A percentile compares a stretch with the other conserved stretches of the same genome.
These are phyloP conservation scores for Erodium trifolium DNA, from an alignment of 441 rosid genomes.

Conservation along the genomic window DNA sequence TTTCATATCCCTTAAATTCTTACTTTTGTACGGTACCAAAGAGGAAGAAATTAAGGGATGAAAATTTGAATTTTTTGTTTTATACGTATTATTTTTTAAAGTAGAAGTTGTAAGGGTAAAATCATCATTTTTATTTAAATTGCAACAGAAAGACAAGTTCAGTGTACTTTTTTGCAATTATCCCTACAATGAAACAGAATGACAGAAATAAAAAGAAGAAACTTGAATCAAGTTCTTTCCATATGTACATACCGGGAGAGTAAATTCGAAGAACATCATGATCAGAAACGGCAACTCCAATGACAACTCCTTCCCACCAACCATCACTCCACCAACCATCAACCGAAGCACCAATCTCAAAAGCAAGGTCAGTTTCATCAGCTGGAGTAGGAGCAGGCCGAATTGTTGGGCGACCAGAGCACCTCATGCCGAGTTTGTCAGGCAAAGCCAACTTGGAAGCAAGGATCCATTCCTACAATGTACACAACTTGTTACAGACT, in stretches of 20 bases:
- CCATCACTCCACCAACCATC: slow-evolving; percentile 99
- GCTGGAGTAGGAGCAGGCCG: slow-evolving; percentile 53
- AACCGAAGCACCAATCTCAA: slow-evolving; percentile 58
- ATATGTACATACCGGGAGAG: slow-evolving; percentile 58
- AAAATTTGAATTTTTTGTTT: too few relatives aligned
- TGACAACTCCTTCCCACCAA: slow-evolving; percentile 96
- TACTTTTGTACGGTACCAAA: too few relatives aligned
- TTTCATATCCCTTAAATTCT: too few relatives aligned
- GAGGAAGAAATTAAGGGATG: too few relatives aligned
- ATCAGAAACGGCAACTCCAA: slow-evolving; percentile 26
- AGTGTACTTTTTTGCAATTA: too few relatives aligned
- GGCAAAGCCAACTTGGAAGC: slow-evolving; percentile 55
- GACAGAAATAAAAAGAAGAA: slow-evolving; percentile 2
- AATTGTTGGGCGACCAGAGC: slow-evolving; percentile 55
- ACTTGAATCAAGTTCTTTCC: slow-evolving; percentile 9
- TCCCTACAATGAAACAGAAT: neutral
- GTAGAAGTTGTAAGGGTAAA: too few relatives aligned
- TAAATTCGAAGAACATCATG: slow-evolving; percentile 47
- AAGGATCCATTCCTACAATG: slow-evolving; percentile 82
- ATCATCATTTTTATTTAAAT: too few relatives aligned
- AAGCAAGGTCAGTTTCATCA: slow-evolving; percentile 26
- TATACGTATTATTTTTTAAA: too few relatives aligned
- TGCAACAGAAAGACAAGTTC: too few relatives aligned
- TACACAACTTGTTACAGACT: slow-evolving; percentile 14
- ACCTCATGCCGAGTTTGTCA: slow-evolving; percentile 82